Evolutionary conservation across 1,284 basidiomycete species (phyloP).

Genomic region (Puccinia hordei): DNA sequence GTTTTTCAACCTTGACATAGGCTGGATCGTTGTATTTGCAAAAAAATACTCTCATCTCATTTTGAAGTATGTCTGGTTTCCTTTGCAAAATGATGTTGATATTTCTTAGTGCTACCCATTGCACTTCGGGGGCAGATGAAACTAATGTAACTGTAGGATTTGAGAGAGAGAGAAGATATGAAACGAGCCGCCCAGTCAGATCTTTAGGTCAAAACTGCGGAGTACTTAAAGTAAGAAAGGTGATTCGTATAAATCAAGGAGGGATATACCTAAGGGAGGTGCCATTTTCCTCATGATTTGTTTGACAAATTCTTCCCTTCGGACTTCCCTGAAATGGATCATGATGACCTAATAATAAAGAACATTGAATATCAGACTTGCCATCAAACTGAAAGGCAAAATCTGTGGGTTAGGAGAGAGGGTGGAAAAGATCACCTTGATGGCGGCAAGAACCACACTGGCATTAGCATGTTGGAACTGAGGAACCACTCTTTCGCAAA

Average conservation of each 20-base stretch:
- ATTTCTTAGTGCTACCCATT: constrained; percentile 95
- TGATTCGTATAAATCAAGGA: not conserved
- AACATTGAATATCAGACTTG: not conserved
- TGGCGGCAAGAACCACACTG: constrained; percentile 86
- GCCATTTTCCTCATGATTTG: constrained; percentile 95
- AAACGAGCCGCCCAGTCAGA: not conserved
- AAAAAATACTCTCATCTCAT: constrained; percentile 98
- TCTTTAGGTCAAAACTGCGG: constrained; percentile 13
- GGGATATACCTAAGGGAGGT: constrained; percentile 71
- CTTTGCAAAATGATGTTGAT: constrained; percentile 96
- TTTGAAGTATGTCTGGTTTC: constrained; percentile 84
- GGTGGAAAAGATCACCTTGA: constrained; percentile 70
- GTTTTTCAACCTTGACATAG: constrained; percentile 96
- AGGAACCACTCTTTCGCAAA: constrained; percentile 88
- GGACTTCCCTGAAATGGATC: constrained; percentile 86
- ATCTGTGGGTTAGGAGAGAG: constrained; percentile 21
- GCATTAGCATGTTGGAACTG: constrained; percentile 90
- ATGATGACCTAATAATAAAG: constrained; percentile 74
- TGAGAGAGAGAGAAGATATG: not conserved
- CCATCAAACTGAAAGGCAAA: not conserved
- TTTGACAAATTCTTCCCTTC: constrained; percentile 80
- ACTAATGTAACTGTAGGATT: constrained; percentile 75
- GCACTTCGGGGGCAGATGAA: constrained; percentile 94
- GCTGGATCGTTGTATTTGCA: constrained; percentile 99
- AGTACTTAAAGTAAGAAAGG: not conserved